Percentiles rank a stretch among this genome's conserved stretches.
phyloP scores from a whole-genome alignment of 352 stramenopile species.

The Plasmopara halstedii region DNA sequence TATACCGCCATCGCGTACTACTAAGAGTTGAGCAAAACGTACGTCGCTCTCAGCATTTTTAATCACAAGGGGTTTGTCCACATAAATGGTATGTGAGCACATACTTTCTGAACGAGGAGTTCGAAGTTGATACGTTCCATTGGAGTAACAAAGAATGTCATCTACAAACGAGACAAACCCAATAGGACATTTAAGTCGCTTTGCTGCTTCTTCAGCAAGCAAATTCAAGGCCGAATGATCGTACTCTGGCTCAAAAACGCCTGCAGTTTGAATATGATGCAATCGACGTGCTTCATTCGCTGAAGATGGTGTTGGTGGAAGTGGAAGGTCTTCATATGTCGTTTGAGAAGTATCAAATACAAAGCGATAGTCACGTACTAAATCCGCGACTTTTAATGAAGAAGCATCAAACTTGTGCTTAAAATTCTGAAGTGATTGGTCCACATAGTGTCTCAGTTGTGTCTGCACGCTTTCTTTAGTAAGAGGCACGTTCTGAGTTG shows the following conservation, averaged over 20 bases:
- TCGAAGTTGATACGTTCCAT: slow-evolving; percentile 24
- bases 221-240: slow-evolving; percentile 37
- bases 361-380: slow-evolving; percentile 33
- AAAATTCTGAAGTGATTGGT: too few relatives aligned
- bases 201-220: slow-evolving; percentile 34
- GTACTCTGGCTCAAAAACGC: slow-evolving; percentile 29
- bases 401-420: slow-evolving; percentile 18
- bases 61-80: too few relatives aligned
- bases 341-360: slow-evolving; percentile 30
- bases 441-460: too few relatives aligned
- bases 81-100: slow-evolving; percentile 45
- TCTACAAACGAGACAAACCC: slow-evolving; percentile 47
- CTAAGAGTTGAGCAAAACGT: slow-evolving; percentile 42
- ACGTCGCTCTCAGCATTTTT: too few relatives aligned
- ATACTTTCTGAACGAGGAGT: slow-evolving; percentile 24
- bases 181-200: slow-evolving; percentile 35
- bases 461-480: too few relatives aligned
- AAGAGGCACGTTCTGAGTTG: too few relatives aligned
- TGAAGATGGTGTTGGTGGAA: slow-evolving; percentile 24
- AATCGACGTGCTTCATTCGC: slow-evolving; percentile 27
- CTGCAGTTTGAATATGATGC: slow-evolving; percentile 27
- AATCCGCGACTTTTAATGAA: slow-evolving; percentile 12
- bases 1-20: slow-evolving; percentile 26
- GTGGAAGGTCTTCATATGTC: slow-evolving; percentile 22
- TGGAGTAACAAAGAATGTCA: slow-evolving; percentile 27